Conservation (phyloP, 2,329 filamentous ascomycete species). For the Trichoderma pleuroti region DNA sequence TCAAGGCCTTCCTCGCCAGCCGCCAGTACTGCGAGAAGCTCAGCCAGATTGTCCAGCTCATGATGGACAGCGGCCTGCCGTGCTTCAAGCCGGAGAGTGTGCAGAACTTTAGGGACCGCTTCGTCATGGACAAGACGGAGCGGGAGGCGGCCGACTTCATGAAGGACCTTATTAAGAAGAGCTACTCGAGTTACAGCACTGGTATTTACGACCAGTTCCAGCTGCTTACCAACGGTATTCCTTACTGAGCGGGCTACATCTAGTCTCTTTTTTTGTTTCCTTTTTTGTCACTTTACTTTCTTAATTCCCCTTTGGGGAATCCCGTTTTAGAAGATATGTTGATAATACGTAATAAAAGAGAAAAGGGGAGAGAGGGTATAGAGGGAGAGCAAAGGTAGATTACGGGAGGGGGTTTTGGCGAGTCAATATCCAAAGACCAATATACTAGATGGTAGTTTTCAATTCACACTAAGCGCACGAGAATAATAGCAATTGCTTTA, state of each 20-base stretch:
- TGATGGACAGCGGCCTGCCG: constrained; percentile 93
- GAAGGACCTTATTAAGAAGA: constrained; percentile 83
- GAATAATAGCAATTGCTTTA: neutral
- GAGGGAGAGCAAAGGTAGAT: neutral
- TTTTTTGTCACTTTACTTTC: neutral
- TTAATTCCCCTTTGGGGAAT: neutral
- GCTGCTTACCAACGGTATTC: constrained; percentile 93
- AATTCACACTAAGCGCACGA: neutral
- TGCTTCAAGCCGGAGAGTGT: constrained; percentile 98
- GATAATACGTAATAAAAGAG: neutral
- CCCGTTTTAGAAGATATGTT: neutral
- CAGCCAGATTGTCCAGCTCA: constrained; percentile 82
- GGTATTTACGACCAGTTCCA: constrained; percentile 98
- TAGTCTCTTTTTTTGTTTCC: neutral
- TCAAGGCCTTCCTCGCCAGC: constrained; percentile 90
- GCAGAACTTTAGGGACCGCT: constrained; percentile 85
- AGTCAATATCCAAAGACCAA: neutral
- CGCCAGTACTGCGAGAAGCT: constrained; percentile 86
- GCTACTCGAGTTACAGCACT: constrained; percentile 85
- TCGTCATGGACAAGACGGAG: constrained; percentile 88
- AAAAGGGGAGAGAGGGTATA: neutral
- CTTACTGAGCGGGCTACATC: constrained; percentile 59
- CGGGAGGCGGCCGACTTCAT: constrained; percentile 94
- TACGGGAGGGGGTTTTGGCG: too few species aligned
- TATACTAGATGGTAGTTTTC: neutral